Evolutionary conservation across 2,329 filamentous ascomycete genomes (phyloP).

Genomic region (Claviceps spartinae): DNA sequence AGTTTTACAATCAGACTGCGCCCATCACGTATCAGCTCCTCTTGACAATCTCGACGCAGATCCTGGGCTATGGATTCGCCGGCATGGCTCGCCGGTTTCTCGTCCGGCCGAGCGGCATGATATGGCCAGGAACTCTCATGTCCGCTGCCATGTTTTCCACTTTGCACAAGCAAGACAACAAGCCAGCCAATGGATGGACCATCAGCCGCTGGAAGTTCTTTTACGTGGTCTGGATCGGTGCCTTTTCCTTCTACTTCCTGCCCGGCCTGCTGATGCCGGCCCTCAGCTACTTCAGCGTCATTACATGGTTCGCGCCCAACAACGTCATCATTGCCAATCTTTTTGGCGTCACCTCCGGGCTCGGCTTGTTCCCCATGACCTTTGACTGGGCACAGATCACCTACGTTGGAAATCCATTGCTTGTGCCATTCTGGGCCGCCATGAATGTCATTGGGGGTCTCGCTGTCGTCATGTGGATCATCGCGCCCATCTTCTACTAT

Average conservation of each 20-base stretch:
- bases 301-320: slow-evolving; percentile 79
- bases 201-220: slow-evolving; percentile 80
- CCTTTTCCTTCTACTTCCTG: slow-evolving; percentile 74
- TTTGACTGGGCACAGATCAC: slow-evolving; percentile 90
- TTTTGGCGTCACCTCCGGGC: slow-evolving; percentile 72
- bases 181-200: slow-evolving; percentile 66
- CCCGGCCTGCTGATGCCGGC: slow-evolving; percentile 73
- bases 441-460: slow-evolving; percentile 74
- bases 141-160: slow-evolving; percentile 83
- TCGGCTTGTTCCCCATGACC: slow-evolving; percentile 72
- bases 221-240: slow-evolving; percentile 53
- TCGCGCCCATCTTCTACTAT: slow-evolving; percentile 71
- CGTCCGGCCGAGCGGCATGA: slow-evolving; percentile 76
- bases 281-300: slow-evolving; percentile 75
- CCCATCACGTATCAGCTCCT: slow-evolving; percentile 67
- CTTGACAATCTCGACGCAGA: slow-evolving; percentile 74
- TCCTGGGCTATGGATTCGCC: slow-evolving; percentile 75
- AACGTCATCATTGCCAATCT: slow-evolving; percentile 79
- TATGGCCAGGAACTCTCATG: slow-evolving; percentile 81
- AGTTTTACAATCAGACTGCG: slow-evolving; percentile 75
- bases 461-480: slow-evolving; percentile 72
- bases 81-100: slow-evolving; percentile 70
- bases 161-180: slow-evolving; percentile 73
- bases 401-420: slow-evolving; percentile 70
- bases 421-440: slow-evolving; percentile 77